phyloP scores from a whole-genome alignment of 306 rosid genomes.

The Cucumis melo region DNA sequence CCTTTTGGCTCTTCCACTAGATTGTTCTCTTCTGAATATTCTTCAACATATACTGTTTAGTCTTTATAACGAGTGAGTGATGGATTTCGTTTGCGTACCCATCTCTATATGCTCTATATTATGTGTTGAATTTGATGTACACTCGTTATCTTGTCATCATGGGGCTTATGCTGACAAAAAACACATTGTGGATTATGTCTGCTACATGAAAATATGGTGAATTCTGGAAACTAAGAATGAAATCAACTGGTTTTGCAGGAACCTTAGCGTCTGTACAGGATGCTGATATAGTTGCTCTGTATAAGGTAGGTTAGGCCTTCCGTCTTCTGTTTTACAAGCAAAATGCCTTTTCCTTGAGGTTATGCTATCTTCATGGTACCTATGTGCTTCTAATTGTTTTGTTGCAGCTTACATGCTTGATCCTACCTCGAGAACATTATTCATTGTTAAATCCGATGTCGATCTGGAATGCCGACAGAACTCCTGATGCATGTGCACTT shows the following conservation, averaged over 20 bases:
- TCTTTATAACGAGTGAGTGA: neutral
- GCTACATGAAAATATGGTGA: neutral
- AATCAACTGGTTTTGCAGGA: slow-evolving; percentile 30
- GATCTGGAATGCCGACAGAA: slow-evolving; percentile 67
- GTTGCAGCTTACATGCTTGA: slow-evolving; percentile 71
- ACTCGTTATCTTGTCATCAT: neutral
- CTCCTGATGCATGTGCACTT: slow-evolving; percentile 52
- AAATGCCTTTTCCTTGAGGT: neutral
- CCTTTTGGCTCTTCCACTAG: neutral
- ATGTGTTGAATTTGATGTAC: neutral
- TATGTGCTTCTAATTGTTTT: slow-evolving; percentile 23
- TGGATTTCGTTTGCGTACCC: neutral
- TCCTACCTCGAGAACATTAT: slow-evolving; percentile 53
- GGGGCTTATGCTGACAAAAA: neutral
- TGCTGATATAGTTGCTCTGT: slow-evolving; percentile 60
- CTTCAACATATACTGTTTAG: neutral
- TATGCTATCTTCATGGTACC: neutral
- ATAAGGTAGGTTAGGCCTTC: slow-evolving; percentile 40
- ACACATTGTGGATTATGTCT: neutral
- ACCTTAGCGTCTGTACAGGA: slow-evolving; percentile 38
- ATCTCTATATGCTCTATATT: neutral
- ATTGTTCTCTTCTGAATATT: neutral
- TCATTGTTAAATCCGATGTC: slow-evolving; percentile 60
- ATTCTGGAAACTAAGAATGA: neutral
- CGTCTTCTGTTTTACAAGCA: neutral